Percentiles rank a stretch among this genome's conserved stretches.
Evolutionary conservation across 1,139 yeast genomes (phyloP).

Genomic region (Scheffersomyces lignicola): DNA sequence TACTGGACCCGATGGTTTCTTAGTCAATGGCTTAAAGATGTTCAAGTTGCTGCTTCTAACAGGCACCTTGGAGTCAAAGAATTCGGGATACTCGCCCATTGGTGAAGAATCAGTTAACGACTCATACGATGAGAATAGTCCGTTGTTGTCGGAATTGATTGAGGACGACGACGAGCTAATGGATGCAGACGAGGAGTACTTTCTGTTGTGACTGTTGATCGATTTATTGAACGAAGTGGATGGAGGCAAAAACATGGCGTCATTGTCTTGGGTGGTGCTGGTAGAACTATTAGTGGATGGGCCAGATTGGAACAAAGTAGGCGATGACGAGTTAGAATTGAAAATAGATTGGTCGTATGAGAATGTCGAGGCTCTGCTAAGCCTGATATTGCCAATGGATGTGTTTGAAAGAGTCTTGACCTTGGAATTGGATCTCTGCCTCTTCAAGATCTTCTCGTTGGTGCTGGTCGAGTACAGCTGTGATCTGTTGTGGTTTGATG

Average conservation of each 20-base stretch:
- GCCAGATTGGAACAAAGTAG: constrained; percentile 10
- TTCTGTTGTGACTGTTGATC: constrained; percentile 15
- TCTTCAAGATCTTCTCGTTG: constrained; percentile 35
- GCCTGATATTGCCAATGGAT: constrained; percentile 9
- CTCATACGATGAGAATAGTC: constrained; percentile 28
- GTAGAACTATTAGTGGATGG: constrained; percentile 7
- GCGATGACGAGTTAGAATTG: constrained; percentile 11
- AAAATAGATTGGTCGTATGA: constrained; percentile 22
- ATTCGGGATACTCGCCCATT: constrained; percentile 19
- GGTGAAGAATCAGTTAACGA: constrained; percentile 30
- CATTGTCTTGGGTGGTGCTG: constrained; percentile 11
- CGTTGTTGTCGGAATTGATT: constrained; percentile 22
- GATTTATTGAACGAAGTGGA: constrained; percentile 27
- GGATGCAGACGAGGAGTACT: constrained; percentile 21
- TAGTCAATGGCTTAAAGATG: constrained; percentile 16
- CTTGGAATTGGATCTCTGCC: constrained; percentile 30
- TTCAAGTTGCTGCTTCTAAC: neutral
- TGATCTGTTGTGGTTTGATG: constrained; percentile 24
- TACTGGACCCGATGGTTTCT: constrained; percentile 21
- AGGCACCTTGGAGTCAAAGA: constrained; percentile 15
- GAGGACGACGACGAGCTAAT: constrained; percentile 22
- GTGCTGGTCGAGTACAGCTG: constrained; percentile 35
- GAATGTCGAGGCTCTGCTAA: constrained; percentile 18
- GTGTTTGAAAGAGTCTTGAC: constrained; percentile 8
- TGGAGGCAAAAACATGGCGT: constrained; percentile 32